These are phyloP conservation scores for Cytospora leucostoma DNA, from an alignment of 2,329 filamentous ascomycete species.

Conservation along the genomic window DNA sequence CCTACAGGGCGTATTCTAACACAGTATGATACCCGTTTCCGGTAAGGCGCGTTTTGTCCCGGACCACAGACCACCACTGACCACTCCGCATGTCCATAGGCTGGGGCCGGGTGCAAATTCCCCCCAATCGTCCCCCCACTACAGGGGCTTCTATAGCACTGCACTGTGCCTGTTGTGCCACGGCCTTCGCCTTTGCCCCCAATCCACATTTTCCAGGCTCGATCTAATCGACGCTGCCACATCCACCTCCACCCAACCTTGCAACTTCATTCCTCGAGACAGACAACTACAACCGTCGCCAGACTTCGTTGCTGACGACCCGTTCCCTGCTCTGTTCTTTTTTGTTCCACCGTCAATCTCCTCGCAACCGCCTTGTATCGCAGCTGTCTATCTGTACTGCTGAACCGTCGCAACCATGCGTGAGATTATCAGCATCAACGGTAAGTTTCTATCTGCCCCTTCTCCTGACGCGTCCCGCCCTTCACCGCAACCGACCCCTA, in stretches of 20 bases:
- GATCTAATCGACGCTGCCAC: constrained; percentile 4
- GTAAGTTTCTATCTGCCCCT: constrained; percentile 55
- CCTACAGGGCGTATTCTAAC: neutral
- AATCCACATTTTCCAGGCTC: neutral
- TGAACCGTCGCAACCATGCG: constrained; percentile 70
- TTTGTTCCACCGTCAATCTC: constrained; percentile 32
- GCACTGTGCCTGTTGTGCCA: neutral
- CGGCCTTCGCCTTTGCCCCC: constrained; percentile 5
- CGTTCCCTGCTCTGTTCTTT: constrained; percentile 36
- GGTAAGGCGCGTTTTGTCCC: neutral
- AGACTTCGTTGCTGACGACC: constrained; percentile 32
- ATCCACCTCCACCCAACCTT: constrained; percentile 22
- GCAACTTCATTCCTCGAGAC: constrained; percentile 22
- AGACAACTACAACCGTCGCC: constrained; percentile 22
- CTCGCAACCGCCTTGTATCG: constrained; percentile 37
- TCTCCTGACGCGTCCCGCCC: constrained; percentile 38
- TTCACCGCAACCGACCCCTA: constrained; percentile 45
- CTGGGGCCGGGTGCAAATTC: neutral
- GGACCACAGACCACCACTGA: neutral
- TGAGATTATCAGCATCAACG: constrained; percentile 99
- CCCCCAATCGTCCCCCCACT: neutral
- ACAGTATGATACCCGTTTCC: neutral
- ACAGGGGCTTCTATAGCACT: neutral
- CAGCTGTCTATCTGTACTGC: constrained; percentile 19
- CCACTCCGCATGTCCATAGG: neutral